Evolutionary conservation across 2,329 filamentous ascomycete species (phyloP).

Genomic region (Bertia moriformis): DNA sequence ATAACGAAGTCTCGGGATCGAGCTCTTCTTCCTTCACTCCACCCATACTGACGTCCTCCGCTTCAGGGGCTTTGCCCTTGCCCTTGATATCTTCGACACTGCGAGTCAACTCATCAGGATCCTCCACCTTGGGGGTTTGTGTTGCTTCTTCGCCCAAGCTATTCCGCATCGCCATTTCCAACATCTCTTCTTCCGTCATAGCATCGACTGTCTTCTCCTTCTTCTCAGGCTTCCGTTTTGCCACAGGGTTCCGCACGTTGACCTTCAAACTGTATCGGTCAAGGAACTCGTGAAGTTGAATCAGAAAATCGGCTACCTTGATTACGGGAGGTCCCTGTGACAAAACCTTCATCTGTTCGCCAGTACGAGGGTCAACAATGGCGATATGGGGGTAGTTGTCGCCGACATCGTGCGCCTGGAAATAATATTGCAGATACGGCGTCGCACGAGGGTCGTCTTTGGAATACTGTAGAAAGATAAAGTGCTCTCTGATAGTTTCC

Average conservation of each 20-base stretch:
- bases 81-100: constrained; percentile 1
- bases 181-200: constrained; percentile 95
- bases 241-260: constrained; percentile 84
- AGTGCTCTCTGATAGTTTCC: constrained; percentile 76
- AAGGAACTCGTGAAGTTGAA: constrained; percentile 88
- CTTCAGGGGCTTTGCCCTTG: background rate
- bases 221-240: constrained; percentile 51
- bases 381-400: constrained; percentile 91
- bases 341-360: constrained; percentile 95
- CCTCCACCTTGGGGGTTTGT: constrained; percentile 17
- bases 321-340: constrained; percentile 72
- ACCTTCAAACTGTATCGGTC: constrained; percentile 83
- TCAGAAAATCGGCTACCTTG: constrained; percentile 65
- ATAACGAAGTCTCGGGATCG: constrained; percentile 25
- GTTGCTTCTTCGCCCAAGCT: constrained; percentile 45
- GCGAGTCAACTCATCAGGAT: constrained; percentile 5
- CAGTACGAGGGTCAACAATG: constrained; percentile 87
- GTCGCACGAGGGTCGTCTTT: constrained; percentile 68
- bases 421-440: constrained; percentile 84
- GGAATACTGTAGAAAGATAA: constrained; percentile 87
- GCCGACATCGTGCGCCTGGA: constrained; percentile 62
- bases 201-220: constrained; percentile 62
- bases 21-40: background rate
- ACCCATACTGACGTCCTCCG: background rate
- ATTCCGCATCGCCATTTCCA: constrained; percentile 83